Conservation (phyloP, 2,329 filamentous ascomycete genomes). For the Colletotrichum cereale region DNA sequence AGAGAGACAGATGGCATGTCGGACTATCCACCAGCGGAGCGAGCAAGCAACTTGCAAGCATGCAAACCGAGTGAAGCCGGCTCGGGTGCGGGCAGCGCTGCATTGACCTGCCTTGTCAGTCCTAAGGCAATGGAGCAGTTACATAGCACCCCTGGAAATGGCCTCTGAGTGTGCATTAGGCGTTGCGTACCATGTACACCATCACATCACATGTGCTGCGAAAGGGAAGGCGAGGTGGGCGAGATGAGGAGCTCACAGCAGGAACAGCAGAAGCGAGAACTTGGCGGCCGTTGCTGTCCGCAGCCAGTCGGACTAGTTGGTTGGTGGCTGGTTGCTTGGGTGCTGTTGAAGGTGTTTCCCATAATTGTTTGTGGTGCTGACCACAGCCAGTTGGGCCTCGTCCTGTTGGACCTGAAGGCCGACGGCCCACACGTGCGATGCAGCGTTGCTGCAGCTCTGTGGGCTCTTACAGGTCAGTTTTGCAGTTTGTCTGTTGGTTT, state of each 20-base stretch:
- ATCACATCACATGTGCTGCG: not conserved
- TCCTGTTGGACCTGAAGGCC: conserved; percentile 3
- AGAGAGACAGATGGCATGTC: not conserved
- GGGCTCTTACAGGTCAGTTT: conserved; percentile 19
- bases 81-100: too few species aligned
- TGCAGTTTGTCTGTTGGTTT: conserved; percentile 31
- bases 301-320: not conserved
- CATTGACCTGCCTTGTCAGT: conserved; percentile 20
- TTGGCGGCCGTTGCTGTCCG: conserved; percentile 30
- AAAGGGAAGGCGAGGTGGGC: conserved; percentile 25
- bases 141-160: not conserved
- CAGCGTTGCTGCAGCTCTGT: conserved; percentile 34
- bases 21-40: not conserved
- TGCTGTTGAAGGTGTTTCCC: not conserved
- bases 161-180: not conserved
- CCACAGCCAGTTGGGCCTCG: conserved; percentile 12
- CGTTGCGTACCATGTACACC: not conserved
- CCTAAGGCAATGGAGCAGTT: conserved; percentile 5
- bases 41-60: not conserved
- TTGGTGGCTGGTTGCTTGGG: not conserved
- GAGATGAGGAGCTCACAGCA: conserved; percentile 19
- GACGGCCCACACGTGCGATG: conserved; percentile 12
- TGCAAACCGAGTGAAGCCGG: not conserved
- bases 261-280: conserved; percentile 33
- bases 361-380: conserved; percentile 26